phyloP scores from a whole-genome alignment of 805 yeast genomes.

The Lachancea quebecensis region DNA sequence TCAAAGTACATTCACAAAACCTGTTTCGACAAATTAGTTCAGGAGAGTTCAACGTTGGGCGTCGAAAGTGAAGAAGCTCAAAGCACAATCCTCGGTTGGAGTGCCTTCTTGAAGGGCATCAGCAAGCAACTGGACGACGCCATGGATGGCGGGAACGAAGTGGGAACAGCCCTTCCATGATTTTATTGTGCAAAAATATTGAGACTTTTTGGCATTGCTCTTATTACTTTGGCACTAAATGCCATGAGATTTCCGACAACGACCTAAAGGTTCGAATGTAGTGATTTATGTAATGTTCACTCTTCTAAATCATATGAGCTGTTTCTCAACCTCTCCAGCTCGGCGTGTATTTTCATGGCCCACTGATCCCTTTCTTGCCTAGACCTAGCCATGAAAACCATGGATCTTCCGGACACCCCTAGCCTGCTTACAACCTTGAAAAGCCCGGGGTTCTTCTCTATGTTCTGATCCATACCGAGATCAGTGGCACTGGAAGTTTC shows the following conservation, averaged over 20 bases:
- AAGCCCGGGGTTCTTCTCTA: constrained; percentile 10
- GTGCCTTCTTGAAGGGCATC: constrained; percentile 4
- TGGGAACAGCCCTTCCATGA: not conserved
- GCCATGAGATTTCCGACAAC: too few species aligned
- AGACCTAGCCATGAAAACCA: constrained; percentile 76
- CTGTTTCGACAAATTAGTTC: too few species aligned
- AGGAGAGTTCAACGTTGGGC: too few species aligned
- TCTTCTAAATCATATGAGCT: too few species aligned
- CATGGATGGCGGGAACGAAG: not conserved
- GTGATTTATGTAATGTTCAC: too few species aligned
- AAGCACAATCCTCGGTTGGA: constrained; percentile 2
- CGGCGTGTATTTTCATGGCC: constrained; percentile 44
- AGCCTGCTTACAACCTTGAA: constrained; percentile 39
- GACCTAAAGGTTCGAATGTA: too few species aligned
- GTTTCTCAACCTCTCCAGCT: constrained; percentile 29
- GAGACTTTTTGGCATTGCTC: too few species aligned
- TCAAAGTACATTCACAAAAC: too few species aligned
- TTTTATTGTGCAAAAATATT: too few species aligned
- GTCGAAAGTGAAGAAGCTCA: not conserved
- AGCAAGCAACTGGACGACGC: constrained; percentile 7
- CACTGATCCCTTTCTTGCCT: constrained; percentile 78
- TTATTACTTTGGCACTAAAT: too few species aligned
- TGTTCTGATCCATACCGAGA: constrained; percentile 1
- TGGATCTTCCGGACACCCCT: constrained; percentile 60
- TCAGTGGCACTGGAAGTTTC: not conserved